Percentiles rank a stretch among this genome's conserved stretches.
These are phyloP conservation scores for Ophiostoma piceae DNA, from an alignment of 2,329 filamentous ascomycete species.

Conservation along the genomic window DNA sequence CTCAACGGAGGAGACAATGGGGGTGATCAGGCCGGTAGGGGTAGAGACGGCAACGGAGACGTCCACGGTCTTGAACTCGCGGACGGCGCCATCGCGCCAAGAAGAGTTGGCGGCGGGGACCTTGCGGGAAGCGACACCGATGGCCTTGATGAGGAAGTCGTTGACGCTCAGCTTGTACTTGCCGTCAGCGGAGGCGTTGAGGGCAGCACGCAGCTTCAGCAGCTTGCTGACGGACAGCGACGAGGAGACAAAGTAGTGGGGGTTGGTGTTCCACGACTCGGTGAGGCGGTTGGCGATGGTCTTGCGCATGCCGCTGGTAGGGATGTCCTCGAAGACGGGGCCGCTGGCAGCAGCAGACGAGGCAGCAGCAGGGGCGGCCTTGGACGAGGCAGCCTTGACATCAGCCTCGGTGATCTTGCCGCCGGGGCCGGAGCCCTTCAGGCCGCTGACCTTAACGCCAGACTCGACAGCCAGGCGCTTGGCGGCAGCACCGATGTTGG, in stretches of 20 bases:
- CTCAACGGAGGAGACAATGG: slow-evolving; percentile 88
- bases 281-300: slow-evolving; percentile 87
- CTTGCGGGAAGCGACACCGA: slow-evolving; percentile 81
- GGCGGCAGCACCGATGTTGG: slow-evolving; percentile 65
- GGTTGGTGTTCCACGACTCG: slow-evolving; percentile 87
- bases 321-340: slow-evolving; percentile 74
- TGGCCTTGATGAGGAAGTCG: slow-evolving; percentile 98
- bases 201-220: slow-evolving; percentile 86
- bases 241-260: slow-evolving; percentile 95
- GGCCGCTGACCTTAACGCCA: slow-evolving; percentile 58
- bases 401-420: slow-evolving; percentile 89
- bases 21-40: slow-evolving; percentile 89
- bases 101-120: slow-evolving; percentile 93
- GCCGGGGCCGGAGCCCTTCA: slow-evolving; percentile 83
- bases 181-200: slow-evolving; percentile 83
- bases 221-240: slow-evolving; percentile 91
- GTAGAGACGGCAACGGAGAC: slow-evolving; percentile 95
- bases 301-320: slow-evolving; percentile 92
- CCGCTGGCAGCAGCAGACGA: slow-evolving; percentile 48
- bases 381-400: slow-evolving; percentile 69
- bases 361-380: slow-evolving; percentile 45
- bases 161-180: slow-evolving; percentile 99
- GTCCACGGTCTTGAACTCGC: slow-evolving; percentile 88
- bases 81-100: slow-evolving; percentile 86
- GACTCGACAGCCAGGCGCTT: slow-evolving; percentile 81